These are phyloP conservation scores for Cladobotryum mycophilum DNA, from an alignment of 2,329 filamentous ascomycete species.

Conservation along the genomic window DNA sequence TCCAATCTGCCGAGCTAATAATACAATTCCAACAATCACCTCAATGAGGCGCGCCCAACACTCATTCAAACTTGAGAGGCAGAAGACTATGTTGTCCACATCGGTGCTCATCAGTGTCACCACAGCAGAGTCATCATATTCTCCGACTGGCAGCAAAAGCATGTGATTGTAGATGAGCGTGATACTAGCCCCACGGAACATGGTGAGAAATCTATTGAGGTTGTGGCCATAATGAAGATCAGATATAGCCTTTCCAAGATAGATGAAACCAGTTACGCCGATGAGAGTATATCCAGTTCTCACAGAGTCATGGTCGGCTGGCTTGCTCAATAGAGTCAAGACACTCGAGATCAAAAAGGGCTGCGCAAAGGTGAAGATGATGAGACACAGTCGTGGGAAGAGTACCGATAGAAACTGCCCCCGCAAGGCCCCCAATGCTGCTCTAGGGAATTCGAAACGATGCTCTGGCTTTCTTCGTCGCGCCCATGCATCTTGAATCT, in stretches of 20 bases:
- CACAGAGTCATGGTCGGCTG: background rate
- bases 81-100: constrained; percentile 6
- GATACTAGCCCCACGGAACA: constrained; percentile 17
- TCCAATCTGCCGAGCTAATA: background rate
- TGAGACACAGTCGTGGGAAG: constrained; percentile 20
- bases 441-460: constrained; percentile 10
- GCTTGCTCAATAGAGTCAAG: constrained; percentile 2
- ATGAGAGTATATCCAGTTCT: constrained; percentile 13
- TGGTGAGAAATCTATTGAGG: constrained; percentile 16
- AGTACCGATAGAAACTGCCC: constrained; percentile 14
- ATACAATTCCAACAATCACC: background rate
- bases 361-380: constrained; percentile 24
- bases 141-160: constrained; percentile 11
- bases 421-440: constrained; percentile 1
- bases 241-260: constrained; percentile 15
- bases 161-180: constrained; percentile 16
- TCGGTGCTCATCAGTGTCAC: constrained; percentile 15
- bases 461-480: constrained; percentile 4
- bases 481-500: constrained; percentile 10
- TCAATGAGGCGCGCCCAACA: constrained; percentile 13
- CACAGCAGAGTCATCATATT: constrained; percentile 11
- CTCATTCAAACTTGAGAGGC: background rate
- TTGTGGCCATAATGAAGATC: constrained; percentile 14
- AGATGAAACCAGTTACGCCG: constrained; percentile 16
- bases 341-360: constrained; percentile 22